Evolutionary conservation across 2,329 filamentous ascomycete species (phyloP), one percentile per base, ranked within the genome.

Genomic region (Emydomyces testavorans): DNA sequence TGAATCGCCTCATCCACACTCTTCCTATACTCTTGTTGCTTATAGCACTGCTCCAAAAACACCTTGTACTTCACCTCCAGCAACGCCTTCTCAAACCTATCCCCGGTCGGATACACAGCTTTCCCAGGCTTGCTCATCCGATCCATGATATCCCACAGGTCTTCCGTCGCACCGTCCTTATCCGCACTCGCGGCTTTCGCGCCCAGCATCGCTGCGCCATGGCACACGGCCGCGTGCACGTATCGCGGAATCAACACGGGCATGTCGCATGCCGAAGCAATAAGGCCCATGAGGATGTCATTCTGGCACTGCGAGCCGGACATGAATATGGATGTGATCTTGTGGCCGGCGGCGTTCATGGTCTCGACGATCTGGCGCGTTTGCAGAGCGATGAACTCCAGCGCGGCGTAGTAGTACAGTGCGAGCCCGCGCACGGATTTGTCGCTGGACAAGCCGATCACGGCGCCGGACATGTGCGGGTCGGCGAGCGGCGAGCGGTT

Each of bases 311-410:
- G 92, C 8, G 86, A 93, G 52, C 92, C 92, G 3, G 87, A 94
- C 92, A 98, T 96, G 78, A 96, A 98, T 67, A 98, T 94, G 54
- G 83, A 90, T 42, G 76, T 80, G 65, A 98, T 89, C 56, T 77
- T 73, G 69, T 98, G 92, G 7, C 92, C 92, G 1, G 87, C 74
- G 39, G 77, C 72, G 73, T 96, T 98, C 89, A 98, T 95, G 29
- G 83, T 78, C 60, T 93, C 83, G 54, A 98, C 77, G 59, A 98
- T 98, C 66, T 98, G 92, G 50, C 85, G 82, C 0, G 92, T 98
- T 68, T 98, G 92, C 65, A 96, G 78, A 24, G 92, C 89, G 59
- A 98, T 96, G 68, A 96, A 96, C 70, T 98, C 92, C 79, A 98
- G 87, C 2, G 90, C 93, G 20, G 80, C 86, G 62, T 95, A 96